Evolutionary conservation across 768 basidiomycete species (phyloP), one percentile per base, ranked within the genome.

Genomic region (Tulasnella sp.): DNA sequence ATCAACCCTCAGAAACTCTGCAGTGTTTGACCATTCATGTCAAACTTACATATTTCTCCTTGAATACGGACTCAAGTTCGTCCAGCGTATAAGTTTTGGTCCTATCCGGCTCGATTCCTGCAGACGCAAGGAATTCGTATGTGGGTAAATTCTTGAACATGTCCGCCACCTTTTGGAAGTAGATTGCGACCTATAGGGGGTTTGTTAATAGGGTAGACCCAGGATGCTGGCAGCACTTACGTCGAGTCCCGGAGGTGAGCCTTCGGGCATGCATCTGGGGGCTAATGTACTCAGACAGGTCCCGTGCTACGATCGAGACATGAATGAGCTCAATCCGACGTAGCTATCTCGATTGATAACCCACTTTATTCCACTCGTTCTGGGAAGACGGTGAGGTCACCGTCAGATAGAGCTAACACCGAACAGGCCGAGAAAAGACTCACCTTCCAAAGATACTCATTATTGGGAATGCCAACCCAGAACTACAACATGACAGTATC

Each of bases 401-500:
- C 24, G 58, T 60, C 58, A 60, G 58, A 60, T 24, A 3, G 58
- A 60, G 58, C 58, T 2, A 24, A 9, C 18, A 28, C 9, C 22
- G 58, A 60, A 7, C 58, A 20, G 9, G 28, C 58, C 2, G 58
- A 4, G 22, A 60, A 24, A 1, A 60, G 9, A 60, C 58, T n/a
- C 58, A 60, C 58, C 16, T 14, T 20, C 85, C 84, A 85, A 81
- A 86, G 83, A 3, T 69, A 46, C 58, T 86, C 83, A 75, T 86
- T 84, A 54, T 84, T 54, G 12, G 83, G 54, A 54, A 84, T 41
- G 3, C 40, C 69, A 80, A 48, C 11, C 78, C 78, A 79, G 42
- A 74, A 72, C 78, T 80, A 40, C 12, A 34, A n/a, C 6, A 37
- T n/a, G 37, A 2, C 37, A 37, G 37, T 6, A 37, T 60, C 58